Evolutionary conservation across 495 filamentous ascomycete genomes (phyloP).

Genomic region (Podospora anserina): DNA sequence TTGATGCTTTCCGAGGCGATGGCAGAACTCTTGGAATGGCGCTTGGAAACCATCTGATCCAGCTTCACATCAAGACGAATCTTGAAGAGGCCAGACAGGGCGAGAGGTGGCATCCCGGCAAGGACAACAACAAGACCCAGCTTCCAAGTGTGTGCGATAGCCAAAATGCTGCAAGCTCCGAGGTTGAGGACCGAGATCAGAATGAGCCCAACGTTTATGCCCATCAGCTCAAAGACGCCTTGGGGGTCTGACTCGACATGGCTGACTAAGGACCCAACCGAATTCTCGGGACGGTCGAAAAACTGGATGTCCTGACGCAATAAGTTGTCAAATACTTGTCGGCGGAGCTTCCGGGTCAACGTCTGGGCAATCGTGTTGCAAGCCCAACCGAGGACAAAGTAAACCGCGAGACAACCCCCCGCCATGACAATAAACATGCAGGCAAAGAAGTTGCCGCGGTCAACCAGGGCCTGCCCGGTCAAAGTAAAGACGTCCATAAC

Average conservation of each 20-base stretch:
- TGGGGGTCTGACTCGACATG: slow-evolving; percentile 50
- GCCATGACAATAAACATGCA: slow-evolving; percentile 57
- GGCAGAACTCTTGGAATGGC: slow-evolving; percentile 60
- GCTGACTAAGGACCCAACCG: slow-evolving; percentile 72
- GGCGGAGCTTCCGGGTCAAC: slow-evolving; percentile 72
- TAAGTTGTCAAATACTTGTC: slow-evolving; percentile 72
- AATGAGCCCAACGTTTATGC: slow-evolving; percentile 80
- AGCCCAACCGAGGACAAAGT: slow-evolving; percentile 45
- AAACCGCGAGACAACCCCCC: slow-evolving; percentile 39
- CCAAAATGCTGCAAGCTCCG: slow-evolving; percentile 61
- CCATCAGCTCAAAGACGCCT: slow-evolving; percentile 80
- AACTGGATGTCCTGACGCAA: slow-evolving; percentile 90
- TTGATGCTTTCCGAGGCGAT: slow-evolving; percentile 87
- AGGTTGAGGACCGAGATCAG: slow-evolving; percentile 73
- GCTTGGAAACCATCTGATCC: slow-evolving; percentile 43
- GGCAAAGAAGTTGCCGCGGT: slow-evolving; percentile 49
- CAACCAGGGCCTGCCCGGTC: slow-evolving; percentile 25
- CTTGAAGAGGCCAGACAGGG: slow-evolving; percentile 80
- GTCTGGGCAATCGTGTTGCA: slow-evolving; percentile 36
- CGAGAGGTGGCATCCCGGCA: slow-evolving; percentile 65
- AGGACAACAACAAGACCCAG: slow-evolving; percentile 77
- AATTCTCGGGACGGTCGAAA: slow-evolving; percentile 77
- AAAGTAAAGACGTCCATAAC: slow-evolving; percentile 36
- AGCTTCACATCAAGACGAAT: slow-evolving; percentile 79
- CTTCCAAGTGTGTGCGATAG: slow-evolving; percentile 80